These are phyloP conservation scores for Fusarium haematococcum DNA, from an alignment of 2,329 filamentous ascomycete species.

Conservation along the genomic window DNA sequence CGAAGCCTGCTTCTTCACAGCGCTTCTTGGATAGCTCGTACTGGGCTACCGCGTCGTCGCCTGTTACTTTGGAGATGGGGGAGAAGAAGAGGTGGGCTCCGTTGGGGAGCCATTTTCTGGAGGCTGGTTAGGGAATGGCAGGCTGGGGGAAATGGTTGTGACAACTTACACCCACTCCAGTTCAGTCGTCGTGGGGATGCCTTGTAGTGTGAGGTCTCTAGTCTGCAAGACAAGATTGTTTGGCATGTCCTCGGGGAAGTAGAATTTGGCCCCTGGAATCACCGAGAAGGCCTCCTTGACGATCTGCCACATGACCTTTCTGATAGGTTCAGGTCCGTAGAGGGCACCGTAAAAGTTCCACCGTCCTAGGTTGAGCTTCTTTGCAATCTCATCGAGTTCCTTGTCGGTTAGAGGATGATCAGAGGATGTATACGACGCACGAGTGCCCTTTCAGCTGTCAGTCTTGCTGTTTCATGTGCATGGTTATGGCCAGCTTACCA, in stretches of 20 bases:
- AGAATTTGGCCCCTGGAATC: constrained; percentile 37
- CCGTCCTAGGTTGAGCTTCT: constrained; percentile 33
- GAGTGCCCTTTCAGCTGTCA: not conserved
- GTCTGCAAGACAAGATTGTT: constrained; percentile 32
- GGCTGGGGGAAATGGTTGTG: too few relatives aligned
- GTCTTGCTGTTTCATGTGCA: not conserved
- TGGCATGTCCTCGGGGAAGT: constrained; percentile 35
- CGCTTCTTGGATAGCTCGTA: constrained; percentile 20
- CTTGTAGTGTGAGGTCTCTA: constrained; percentile 26
- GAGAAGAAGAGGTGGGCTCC: constrained; percentile 40
- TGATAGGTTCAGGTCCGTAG: constrained; percentile 31
- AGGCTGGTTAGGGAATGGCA: not conserved
- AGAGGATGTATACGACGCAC: constrained; percentile 19
- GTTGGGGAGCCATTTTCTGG: constrained; percentile 32
- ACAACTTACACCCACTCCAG: constrained; percentile 37
- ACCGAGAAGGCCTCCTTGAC: constrained; percentile 28
- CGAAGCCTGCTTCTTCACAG: constrained; percentile 36
- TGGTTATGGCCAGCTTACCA: not conserved
- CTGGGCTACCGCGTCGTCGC: constrained; percentile 27
- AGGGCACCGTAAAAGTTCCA: constrained; percentile 42
- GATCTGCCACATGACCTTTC: constrained; percentile 31
- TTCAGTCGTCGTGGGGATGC: constrained; percentile 31
- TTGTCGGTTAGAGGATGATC: constrained; percentile 15
- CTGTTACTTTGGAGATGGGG: constrained; percentile 35
- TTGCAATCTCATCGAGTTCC: constrained; percentile 27